Percentiles rank a stretch among this genome's conserved stretches.
Evolutionary conservation across 176 grass and related monocot genomes (phyloP).

Genomic region (Themeda triandra): DNA sequence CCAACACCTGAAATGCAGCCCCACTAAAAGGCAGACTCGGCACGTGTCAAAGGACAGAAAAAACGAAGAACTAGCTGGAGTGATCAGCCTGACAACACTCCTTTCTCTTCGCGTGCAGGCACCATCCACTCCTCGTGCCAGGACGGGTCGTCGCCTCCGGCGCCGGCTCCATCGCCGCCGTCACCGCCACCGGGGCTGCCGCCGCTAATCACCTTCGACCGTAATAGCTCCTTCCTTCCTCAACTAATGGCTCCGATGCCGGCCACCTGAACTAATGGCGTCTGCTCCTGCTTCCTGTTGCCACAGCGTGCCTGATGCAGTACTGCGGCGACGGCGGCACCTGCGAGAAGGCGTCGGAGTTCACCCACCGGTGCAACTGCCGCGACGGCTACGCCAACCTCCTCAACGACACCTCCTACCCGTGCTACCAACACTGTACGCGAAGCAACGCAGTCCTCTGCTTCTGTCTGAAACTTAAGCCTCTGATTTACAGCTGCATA

Average conservation of each 20-base stretch:
- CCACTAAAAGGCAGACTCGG: no score
- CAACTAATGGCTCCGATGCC: no score
- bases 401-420: slow-evolving; percentile 33
- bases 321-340: slow-evolving; percentile 55
- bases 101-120: not conserved
- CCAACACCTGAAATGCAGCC: no score
- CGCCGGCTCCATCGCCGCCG: not conserved
- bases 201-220: slow-evolving; percentile 12
- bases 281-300: no score
- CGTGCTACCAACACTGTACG: slow-evolving; percentile 50
- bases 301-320: slow-evolving; percentile 45
- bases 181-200: not conserved
- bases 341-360: slow-evolving; percentile 35
- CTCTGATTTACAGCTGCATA: no score
- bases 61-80: no score
- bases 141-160: not conserved
- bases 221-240: no score
- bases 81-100: not conserved
- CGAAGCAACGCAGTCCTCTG: no score
- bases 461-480: no score
- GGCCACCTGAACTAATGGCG: no score
- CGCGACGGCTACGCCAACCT: slow-evolving; percentile 50
- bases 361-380: slow-evolving; percentile 44
- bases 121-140: slow-evolving; percentile 44
- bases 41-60: no score